Percentiles rank a stretch among this genome's conserved stretches.
phyloP scores from a whole-genome alignment of 73 alveolate genomes.

The Paramecium tetraurelia region DNA sequence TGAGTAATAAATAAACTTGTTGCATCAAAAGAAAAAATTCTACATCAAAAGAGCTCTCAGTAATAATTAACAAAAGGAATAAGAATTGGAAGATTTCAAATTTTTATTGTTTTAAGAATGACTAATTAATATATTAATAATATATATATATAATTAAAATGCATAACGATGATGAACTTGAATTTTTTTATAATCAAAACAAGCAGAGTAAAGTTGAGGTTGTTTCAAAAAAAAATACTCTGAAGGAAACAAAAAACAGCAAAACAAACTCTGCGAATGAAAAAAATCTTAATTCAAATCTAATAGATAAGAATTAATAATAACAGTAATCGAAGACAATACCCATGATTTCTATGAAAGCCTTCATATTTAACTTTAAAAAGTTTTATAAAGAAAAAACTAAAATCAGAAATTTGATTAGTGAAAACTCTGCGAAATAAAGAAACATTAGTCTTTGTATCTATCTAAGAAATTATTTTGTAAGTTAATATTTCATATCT shows the following conservation, averaged over 20 bases:
- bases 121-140: not conserved
- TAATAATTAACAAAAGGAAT: not conserved
- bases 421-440: slow-evolving; percentile 31
- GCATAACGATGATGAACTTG: slow-evolving; percentile 26
- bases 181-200: slow-evolving; percentile 1
- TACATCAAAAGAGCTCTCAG: not conserved
- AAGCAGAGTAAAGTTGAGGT: not conserved
- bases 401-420: not conserved
- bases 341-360: slow-evolving; percentile 31
- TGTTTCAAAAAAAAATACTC: not conserved
- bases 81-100: not conserved
- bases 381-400: slow-evolving; percentile 42
- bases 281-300: not conserved
- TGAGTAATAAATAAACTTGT: not conserved
- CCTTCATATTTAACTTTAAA: slow-evolving; percentile 23
- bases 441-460: not conserved
- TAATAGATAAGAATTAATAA: not conserved
- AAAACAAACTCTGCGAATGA: not conserved
- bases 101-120: slow-evolving; percentile 15
- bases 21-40: slow-evolving; percentile 3
- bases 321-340: not conserved
- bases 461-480: slow-evolving; percentile 30
- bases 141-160: not conserved
- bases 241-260: not conserved
- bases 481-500: not conserved